Conservation (phyloP, 2,329 filamentous ascomycete genomes). For the Zasmidium citrigriseum region DNA sequence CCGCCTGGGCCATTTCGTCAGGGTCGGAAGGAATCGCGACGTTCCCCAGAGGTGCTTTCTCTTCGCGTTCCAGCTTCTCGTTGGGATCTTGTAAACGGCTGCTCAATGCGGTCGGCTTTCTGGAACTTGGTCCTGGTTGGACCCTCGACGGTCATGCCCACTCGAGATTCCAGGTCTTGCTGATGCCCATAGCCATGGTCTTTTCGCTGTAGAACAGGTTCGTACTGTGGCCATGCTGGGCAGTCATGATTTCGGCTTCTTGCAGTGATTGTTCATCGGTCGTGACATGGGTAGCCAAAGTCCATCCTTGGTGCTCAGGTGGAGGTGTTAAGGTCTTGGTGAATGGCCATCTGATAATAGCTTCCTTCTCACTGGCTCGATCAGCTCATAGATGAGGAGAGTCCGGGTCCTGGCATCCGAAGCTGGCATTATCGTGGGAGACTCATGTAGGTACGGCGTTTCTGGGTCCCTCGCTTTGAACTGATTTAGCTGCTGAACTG, state of each 20-base stretch:
- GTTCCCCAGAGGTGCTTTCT: background rate
- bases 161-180: background rate
- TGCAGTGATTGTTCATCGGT: too few species aligned
- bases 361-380: too few species aligned
- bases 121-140: too few species aligned
- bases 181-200: background rate
- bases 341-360: too few species aligned
- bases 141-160: background rate
- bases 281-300: background rate
- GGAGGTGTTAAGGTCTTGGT: too few species aligned
- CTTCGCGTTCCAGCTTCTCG: background rate
- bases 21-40: background rate
- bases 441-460: too few species aligned
- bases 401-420: too few species aligned
- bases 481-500: too few species aligned
- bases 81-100: background rate
- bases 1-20: background rate
- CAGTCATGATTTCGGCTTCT: background rate
- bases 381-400: too few species aligned
- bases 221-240: background rate
- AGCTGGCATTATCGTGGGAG: too few species aligned
- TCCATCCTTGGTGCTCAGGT: background rate
- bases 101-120: background rate
- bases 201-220: background rate
- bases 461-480: too few species aligned